Base-by-base conservation (phyloP, 2,329 filamentous ascomycete genomes). In the Colletotrichum chrysophilum region DNA sequence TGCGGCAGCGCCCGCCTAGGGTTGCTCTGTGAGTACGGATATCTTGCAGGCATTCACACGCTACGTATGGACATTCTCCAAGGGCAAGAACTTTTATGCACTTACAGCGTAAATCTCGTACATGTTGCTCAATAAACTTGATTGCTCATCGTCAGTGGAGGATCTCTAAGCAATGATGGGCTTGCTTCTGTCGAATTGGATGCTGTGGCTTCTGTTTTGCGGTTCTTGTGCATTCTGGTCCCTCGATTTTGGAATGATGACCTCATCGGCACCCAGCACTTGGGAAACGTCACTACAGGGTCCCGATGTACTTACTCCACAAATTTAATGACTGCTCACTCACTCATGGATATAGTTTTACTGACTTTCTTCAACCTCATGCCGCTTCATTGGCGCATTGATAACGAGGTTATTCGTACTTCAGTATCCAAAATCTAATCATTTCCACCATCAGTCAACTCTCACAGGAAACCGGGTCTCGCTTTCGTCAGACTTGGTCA, bases 1-100 rank as follows among this genome's bases (percentile, higher is more conserved):
- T 77, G 96, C 96, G 70, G 94, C 90, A 70, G 95, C 95, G 71
- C 96, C 96, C 62, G 96, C 95, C 94, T 97, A 74, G 6, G 4
- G 5, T 12, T n/a, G 67, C 73, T 13, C 43, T 52, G 43, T 52
- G 43, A 52, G 43, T 21, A 32, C 30, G 30, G 30, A 32, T 32
- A 58, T 65, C 26, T 30, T 21, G 21, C 12, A 30, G n/a, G 32
- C 18, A 14, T 24, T 64, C 16, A 14, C 21, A 21, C n/a, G 58
- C 58, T 30, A 12, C 3, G 30, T 60, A 4, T 30, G 10, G n/a
- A 4, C 43, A 4, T 4, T 21, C 43, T 52, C 43, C 5, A 7
- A 10, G 43, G n/a, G 2, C 6, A 21, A 24, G 43, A 7, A 18
- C 21, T 30, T 26, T 3, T 1, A 61, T 24, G 43, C 10, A 70